Base-by-base conservation (phyloP, 176 grass and related monocot genomes). In the Eleusine indica region DNA sequence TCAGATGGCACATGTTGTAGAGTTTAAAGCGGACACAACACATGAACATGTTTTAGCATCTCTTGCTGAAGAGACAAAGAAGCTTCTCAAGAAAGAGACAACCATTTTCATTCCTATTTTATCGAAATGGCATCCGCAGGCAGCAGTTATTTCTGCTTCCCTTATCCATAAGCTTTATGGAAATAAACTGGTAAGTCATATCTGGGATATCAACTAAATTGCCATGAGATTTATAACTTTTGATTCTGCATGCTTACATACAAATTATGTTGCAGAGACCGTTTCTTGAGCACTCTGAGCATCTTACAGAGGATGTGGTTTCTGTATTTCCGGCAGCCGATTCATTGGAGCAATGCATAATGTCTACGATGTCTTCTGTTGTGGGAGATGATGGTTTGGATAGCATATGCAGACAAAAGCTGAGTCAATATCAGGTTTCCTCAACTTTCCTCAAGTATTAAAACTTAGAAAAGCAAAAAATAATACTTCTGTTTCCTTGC, bases 91-190 rank as follows among this genome's bases (percentile, higher is more conserved):
- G 83, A 98, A 94, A 87, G 96, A 98, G 71, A 81, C 91, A 77
- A 84, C 70, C 46, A 88, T 96, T 29, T 99, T 93, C 80, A 75
- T 87, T 4, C 89, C 96, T 65, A 61, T 96, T 89, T 88, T 99
- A 66, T 88, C 89, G 83, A 89, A 88, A 83, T 96, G 96, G 96
- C 89, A 96, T 78, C 85, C 89, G 83, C 91, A 92, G 77, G 91
- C 93, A 39, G 87, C 96, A 83, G 82, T 99, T 89, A 69, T 93
- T 87, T 99, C 93, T 87, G 91, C 96, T 89, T 94, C 93, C 16
- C 93, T 96, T 73, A 72, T 99, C 73, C 96, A 99, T 88, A 99
- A 95, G 85, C 86, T 99, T 83, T 99, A 96, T 87, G 93, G 96
- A 37, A 89, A 85, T 83, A 99, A 96, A 83, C 87, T 99, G 91